Evolutionary conservation across 441 rosid species (phyloP).

Genomic region (Pelargonium fulgidum): DNA sequence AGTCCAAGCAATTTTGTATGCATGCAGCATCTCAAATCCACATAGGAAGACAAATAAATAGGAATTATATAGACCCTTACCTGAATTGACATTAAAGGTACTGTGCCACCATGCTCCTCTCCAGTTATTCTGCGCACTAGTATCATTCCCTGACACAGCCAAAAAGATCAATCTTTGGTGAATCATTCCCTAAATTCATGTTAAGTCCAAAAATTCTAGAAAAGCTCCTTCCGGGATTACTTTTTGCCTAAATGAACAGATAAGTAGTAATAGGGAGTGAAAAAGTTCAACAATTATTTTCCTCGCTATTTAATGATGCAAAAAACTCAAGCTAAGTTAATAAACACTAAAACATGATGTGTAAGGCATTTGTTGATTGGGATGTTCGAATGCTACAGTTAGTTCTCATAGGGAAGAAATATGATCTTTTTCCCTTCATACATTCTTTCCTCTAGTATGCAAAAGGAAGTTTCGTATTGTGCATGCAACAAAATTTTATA

Average conservation of each 20-base stretch:
- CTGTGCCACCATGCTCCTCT: slow-evolving; percentile 97
- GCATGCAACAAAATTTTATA: not conserved
- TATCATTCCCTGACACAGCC: slow-evolving; percentile 58
- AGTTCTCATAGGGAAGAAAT: not conserved
- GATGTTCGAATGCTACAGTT: not conserved
- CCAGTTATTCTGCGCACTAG: slow-evolving; percentile 91
- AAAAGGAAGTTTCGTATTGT: not conserved
- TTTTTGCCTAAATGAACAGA: not conserved
- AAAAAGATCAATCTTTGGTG: slow-evolving; percentile 6
- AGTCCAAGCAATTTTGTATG: not conserved
- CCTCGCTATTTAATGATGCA: not conserved
- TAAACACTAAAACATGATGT: not conserved
- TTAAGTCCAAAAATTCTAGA: not conserved
- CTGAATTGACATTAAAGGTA: slow-evolving; percentile 56
- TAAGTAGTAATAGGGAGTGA: too few relatives aligned
- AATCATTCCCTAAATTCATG: not conserved
- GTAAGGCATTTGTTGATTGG: not conserved
- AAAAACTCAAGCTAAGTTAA: not conserved
- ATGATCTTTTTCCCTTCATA: not conserved
- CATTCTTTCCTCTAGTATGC: not conserved
- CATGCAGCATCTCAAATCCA: not conserved
- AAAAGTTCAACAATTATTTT: not conserved
- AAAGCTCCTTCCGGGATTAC: not conserved
- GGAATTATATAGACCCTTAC: slow-evolving; percentile 27
- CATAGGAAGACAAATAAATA: slow-evolving; percentile 2